phyloP scores from a whole-genome alignment of 2,329 filamentous ascomycete species.

The Alternaria alternata region DNA sequence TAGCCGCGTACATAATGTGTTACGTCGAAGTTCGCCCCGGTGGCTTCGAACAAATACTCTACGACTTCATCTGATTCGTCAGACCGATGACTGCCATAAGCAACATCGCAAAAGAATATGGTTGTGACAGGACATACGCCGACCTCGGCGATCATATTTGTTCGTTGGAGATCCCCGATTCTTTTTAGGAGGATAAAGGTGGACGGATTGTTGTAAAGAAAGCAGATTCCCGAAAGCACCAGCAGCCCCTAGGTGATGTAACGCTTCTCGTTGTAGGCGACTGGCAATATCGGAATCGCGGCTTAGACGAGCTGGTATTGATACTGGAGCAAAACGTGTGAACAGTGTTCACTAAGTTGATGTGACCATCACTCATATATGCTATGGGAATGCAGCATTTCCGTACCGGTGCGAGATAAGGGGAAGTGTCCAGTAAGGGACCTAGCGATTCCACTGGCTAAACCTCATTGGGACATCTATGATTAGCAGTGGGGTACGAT shows the following conservation, averaged over 20 bases:
- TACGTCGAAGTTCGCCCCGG: background rate
- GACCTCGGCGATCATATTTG: conserved; percentile 45
- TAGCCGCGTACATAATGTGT: background rate
- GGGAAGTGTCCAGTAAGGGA: background rate
- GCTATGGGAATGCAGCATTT: background rate
- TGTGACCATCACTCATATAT: background rate
- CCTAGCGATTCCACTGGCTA: background rate
- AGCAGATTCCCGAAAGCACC: conserved; percentile 43
- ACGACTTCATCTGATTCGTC: background rate
- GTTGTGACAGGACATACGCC: conserved; percentile 53
- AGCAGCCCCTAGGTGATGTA: too few relatives aligned
- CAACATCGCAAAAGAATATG: conserved; percentile 49
- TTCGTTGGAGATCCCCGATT: conserved; percentile 36
- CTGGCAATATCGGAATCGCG: background rate
- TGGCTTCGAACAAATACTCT: background rate
- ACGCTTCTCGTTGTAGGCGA: background rate
- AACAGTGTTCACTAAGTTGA: background rate
- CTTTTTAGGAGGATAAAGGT: conserved; percentile 57
- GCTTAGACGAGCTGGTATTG: background rate
- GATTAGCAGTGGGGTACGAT: background rate
- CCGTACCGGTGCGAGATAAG: background rate
- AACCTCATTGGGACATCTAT: background rate
- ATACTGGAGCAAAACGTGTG: background rate
- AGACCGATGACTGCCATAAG: conserved; percentile 30
- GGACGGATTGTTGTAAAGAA: conserved; percentile 57